Percentiles rank a stretch among this genome's conserved stretches.
phyloP scores from a whole-genome alignment of 208 protist genomes.

The Hexamita inflata region DNA sequence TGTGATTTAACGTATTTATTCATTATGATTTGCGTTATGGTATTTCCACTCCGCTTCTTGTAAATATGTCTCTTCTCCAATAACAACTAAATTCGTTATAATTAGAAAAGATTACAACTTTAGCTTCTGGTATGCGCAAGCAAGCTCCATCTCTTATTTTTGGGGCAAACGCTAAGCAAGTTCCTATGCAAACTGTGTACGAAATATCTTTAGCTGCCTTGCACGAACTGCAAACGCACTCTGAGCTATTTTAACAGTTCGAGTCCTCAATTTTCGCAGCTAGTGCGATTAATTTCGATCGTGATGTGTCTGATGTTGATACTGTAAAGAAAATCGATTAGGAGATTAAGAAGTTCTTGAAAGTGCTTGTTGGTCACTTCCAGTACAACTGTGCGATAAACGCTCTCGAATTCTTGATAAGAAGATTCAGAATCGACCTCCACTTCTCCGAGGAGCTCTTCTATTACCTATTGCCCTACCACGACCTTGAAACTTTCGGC shows the following conservation, averaged over 20 bases:
- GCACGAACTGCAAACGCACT: not conserved
- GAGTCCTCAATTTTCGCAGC: not conserved
- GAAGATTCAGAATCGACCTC: not conserved
- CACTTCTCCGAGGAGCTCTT: not conserved
- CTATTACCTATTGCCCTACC: not conserved
- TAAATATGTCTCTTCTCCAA: not conserved
- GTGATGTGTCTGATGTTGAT: not conserved
- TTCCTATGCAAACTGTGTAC: not conserved
- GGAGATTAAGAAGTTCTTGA: not conserved
- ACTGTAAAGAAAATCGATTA: not conserved
- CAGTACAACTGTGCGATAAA: not conserved
- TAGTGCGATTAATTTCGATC: not conserved
- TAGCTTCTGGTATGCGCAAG: not conserved
- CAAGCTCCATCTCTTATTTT: not conserved
- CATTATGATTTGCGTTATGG: too few species aligned
- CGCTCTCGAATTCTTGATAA: slow-evolving; percentile 1
- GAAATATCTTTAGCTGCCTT: not conserved
- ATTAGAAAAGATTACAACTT: not conserved
- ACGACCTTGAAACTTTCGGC: not conserved
- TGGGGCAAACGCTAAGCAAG: not conserved
- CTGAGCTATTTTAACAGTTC: not conserved
- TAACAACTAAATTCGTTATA: not conserved
- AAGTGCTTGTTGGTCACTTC: not conserved
- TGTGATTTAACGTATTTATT: too few species aligned
- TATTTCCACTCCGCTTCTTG: too few species aligned